Conservation (phyloP, 495 filamentous ascomycete species). For the Penicillium chermesinum region DNA sequence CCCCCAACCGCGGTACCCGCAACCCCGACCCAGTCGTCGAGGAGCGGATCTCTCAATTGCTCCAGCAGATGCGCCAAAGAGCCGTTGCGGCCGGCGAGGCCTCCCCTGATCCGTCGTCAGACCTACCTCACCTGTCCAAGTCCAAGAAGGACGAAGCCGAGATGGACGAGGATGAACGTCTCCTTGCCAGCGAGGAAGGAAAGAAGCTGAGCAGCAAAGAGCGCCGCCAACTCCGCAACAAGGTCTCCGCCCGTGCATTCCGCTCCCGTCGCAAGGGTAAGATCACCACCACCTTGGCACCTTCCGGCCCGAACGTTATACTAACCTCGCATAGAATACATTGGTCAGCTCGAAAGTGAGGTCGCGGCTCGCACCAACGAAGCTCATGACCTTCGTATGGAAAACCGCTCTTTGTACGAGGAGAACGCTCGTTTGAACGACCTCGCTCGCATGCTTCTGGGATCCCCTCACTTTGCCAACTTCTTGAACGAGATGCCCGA, state of each 20-base stretch:
- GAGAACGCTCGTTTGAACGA: conserved; percentile 76
- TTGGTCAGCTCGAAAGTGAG: conserved; percentile 83
- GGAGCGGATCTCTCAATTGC: conserved; percentile 77
- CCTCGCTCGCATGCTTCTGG: conserved; percentile 75
- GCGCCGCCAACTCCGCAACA: conserved; percentile 90
- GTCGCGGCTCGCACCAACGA: conserved; percentile 68
- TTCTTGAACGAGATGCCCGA: conserved; percentile 71
- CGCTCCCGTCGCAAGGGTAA: conserved; percentile 92
- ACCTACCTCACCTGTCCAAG: conserved; percentile 49
- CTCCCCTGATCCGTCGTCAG: conserved; percentile 37
- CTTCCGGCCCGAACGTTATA: not conserved
- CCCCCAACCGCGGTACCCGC: conserved; percentile 41
- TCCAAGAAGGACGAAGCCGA: conserved; percentile 88
- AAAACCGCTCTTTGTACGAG: conserved; percentile 69
- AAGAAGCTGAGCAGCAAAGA: conserved; percentile 97
- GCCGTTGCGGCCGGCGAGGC: conserved; percentile 50
- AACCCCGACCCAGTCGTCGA: conserved; percentile 66
- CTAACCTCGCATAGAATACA: conserved; percentile 75
- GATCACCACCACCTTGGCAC: conserved; percentile 8
- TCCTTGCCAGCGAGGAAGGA: conserved; percentile 90
- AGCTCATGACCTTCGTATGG: conserved; percentile 59
- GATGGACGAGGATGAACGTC: conserved; percentile 95
- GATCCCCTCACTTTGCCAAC: conserved; percentile 76
- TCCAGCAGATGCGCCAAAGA: conserved; percentile 76
- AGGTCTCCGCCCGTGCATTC: conserved; percentile 96